Percentiles rank a stretch among this genome's conserved stretches.
Evolutionary conservation across 257 asterid genomes (phyloP).

Genomic region (Striga asiatica): DNA sequence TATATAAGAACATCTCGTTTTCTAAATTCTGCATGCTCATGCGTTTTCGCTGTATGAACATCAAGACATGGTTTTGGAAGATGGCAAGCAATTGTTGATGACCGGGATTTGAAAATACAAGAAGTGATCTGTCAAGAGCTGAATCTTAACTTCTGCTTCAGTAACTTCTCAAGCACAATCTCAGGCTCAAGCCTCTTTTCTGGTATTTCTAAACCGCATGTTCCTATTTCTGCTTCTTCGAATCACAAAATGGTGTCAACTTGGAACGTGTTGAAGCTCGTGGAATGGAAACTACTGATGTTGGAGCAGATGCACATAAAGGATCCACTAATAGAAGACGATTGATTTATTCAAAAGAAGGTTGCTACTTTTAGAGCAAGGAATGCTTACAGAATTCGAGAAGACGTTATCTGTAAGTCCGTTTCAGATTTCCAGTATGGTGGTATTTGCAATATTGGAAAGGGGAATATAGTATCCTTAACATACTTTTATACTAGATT

Average conservation of each 20-base stretch:
- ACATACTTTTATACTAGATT: not conserved
- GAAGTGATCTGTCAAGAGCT: slow-evolving; percentile 87
- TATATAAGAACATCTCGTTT: slow-evolving; percentile 7
- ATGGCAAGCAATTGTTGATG: slow-evolving; percentile 98
- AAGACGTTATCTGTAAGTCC: slow-evolving; percentile 58
- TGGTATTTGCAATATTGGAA: no score
- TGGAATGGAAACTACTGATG: slow-evolving; percentile 32
- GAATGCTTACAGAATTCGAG: slow-evolving; percentile 61
- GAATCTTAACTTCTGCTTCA: no score
- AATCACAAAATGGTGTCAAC: slow-evolving; percentile 32
- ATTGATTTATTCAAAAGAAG: slow-evolving; percentile 88
- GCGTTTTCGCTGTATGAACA: slow-evolving; percentile 20
- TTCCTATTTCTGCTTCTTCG: slow-evolving; percentile 30
- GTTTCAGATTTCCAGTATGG: slow-evolving; percentile 8
- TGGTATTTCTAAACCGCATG: slow-evolving; percentile 34
- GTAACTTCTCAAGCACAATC: no score
- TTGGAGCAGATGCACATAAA: no score
- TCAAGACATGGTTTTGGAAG: slow-evolving; percentile 95
- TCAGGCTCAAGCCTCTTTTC: slow-evolving; percentile 31
- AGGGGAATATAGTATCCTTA: no score
- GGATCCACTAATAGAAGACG: slow-evolving; percentile 63
- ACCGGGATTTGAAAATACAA: slow-evolving; percentile 73
- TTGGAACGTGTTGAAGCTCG: slow-evolving; percentile 31
- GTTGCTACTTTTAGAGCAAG: slow-evolving; percentile 83
- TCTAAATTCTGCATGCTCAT: not conserved